Evolutionary conservation across 768 basidiomycete genomes (phyloP), one percentile per base, ranked within the genome.

Genomic region (Tylopilus cervinicoccineus): DNA sequence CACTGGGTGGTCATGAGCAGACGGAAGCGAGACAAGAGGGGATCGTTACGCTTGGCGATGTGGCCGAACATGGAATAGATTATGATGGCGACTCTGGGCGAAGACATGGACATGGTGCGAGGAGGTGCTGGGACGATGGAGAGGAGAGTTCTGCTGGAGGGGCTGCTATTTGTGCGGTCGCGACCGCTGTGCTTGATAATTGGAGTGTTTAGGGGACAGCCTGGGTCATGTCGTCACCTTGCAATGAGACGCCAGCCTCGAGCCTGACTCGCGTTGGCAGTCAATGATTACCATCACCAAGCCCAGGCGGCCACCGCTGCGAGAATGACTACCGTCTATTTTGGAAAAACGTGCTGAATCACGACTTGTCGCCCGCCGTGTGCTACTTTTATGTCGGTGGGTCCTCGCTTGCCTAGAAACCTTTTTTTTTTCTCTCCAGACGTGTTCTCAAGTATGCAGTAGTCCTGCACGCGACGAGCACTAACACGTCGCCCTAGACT

Each of bases 11-110:
- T 54, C 28, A 28, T 28, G 28, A 11, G 42, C 10, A 38, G 13
- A 20, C 22, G 12, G 20, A 14, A 22, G 6, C 10, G 6, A 48
- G 33, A 37, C 41, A 19, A 37, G 14, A 37, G 6, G 4, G 2
- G 17, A 24, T 8, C 73, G 81, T 41, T 59, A 88, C 88, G 36
- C 58, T 78, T 77, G 50, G 73, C 76, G 64, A 89, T 78, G 64
- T 90, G 88, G 54, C 84, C 84, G 63, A 84, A 86, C 72, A 87
- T 66, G 17, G 83, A 68, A 69, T 88, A 89, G 67, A 88, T 81
- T 57, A 88, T 53, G 57, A 88, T 85, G 45, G 84, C 84, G 54
- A 87, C 66, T 54, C 65, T 77, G 22, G 86, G 84, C 42, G 72
- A 53, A 33, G 76, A 60, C 75, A 76, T 78, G 44, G n/a, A n/a